Evolutionary conservation across 2,329 filamentous ascomycete species (phyloP).

Genomic region (Ceratocystis destructans): DNA sequence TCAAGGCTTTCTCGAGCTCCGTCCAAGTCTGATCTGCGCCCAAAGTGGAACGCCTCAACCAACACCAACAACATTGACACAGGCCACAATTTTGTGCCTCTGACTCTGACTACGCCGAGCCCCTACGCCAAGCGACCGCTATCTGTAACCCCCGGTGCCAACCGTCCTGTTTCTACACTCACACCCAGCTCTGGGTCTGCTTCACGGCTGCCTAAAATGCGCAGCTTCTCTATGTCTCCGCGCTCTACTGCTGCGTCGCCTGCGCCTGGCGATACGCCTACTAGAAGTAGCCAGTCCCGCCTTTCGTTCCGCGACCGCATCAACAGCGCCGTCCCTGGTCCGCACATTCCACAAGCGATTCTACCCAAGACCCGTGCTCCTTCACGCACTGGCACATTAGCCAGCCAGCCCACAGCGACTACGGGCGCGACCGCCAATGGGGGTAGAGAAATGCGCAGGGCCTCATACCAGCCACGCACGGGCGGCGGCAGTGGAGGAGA

Average conservation of each 20-base stretch:
- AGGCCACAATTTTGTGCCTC: conserved; percentile 54
- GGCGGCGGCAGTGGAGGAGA: background rate
- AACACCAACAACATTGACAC: conserved; percentile 50
- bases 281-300: conserved; percentile 32
- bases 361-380: conserved; percentile 32
- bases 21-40: conserved; percentile 41
- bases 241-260: conserved; percentile 38
- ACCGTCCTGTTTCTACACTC: conserved; percentile 32
- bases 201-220: conserved; percentile 37
- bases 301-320: conserved; percentile 43
- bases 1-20: conserved; percentile 31
- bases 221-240: conserved; percentile 31
- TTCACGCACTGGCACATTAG: conserved; percentile 29
- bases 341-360: conserved; percentile 34
- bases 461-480: conserved; percentile 38
- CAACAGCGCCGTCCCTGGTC: conserved; percentile 32
- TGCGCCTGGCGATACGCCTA: conserved; percentile 32
- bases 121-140: conserved; percentile 38
- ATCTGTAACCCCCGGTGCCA: conserved; percentile 27
- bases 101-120: conserved; percentile 46
- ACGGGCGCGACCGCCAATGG: background rate
- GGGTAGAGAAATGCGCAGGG: conserved; percentile 31
- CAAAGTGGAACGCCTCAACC: conserved; percentile 58
- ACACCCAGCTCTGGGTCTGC: conserved; percentile 26
- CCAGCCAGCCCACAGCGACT: background rate